Percentiles rank a stretch among this genome's conserved stretches.
Evolutionary conservation across 75 land plant genomes (phyloP).

Genomic region (Sequoiadendron giganteum): DNA sequence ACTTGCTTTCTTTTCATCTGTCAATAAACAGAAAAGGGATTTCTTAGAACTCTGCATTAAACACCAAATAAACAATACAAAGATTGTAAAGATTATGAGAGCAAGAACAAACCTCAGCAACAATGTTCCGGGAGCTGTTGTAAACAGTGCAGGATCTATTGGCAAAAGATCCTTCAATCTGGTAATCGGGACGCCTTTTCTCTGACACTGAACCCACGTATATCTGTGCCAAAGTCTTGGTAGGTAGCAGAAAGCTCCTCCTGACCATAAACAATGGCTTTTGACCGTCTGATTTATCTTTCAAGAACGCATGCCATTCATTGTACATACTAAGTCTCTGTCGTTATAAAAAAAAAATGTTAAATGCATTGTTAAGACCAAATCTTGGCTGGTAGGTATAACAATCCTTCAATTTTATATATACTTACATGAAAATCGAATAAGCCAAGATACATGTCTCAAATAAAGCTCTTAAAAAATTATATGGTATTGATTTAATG

Average conservation of each 20-base stretch:
- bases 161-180: background rate
- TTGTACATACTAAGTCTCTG: background rate
- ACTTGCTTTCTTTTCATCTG: conserved; percentile 28
- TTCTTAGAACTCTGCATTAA: too few species aligned
- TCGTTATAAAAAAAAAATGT: background rate
- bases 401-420: too few species aligned
- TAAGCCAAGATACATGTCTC: too few species aligned
- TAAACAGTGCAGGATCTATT: background rate
- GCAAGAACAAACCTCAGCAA: background rate
- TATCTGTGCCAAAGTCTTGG: background rate
- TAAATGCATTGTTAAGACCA: too few species aligned
- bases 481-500: too few species aligned
- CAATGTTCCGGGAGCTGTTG: background rate
- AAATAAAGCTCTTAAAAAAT: too few species aligned
- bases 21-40: too few species aligned
- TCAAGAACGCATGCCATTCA: background rate
- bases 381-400: too few species aligned
- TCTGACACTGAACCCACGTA: background rate
- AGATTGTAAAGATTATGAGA: too few species aligned
- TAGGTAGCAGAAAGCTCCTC: background rate
- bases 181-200: background rate
- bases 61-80: too few species aligned
- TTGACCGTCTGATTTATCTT: background rate
- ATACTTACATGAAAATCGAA: too few species aligned
- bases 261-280: background rate